Evolutionary conservation across 164 flowering plant species (phyloP), one percentile per base, ranked within the genome.

Genomic region (Taxillus chinensis): DNA sequence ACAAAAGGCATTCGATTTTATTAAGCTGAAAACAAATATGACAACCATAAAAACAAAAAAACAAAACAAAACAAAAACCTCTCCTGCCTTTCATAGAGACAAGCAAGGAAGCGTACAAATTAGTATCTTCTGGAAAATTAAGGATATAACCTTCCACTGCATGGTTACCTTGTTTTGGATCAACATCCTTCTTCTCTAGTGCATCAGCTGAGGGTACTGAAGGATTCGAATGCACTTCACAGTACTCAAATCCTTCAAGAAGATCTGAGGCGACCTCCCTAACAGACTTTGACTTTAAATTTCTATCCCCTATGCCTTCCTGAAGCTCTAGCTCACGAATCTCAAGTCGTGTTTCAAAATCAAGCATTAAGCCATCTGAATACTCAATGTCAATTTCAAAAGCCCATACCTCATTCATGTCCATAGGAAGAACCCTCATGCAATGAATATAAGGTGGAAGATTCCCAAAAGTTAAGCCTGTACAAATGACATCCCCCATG

Each of bases 371-470:
- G 48, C 90, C 95, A 72, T 96, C 97, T 69, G 79, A 70, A 77
- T 93, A 93, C 66, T 89, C 91, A 57, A 90, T 50, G 67, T 93
- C 99, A 59, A 87, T 62, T 71, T 93, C 99, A 50, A 87, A 65
- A 48, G 95, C 86, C 86, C 89, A 89, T 27, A 83, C 76, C 64
- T 84, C 97, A 77, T 82, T 84, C 84, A 81, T 78, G 71, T 90
- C 90, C 45, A 75, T 70, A 4, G 97, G 90, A 74, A 90, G 85
- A 75, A 84, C 83, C 76, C 89, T 86, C 79, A 87, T 87, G 54
- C 76, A 70, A 68, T 78, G 89, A 55, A 93, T 80, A 69, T 80
- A 78, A 41, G 99, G 99, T 39, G 99, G 93, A 39, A 87, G 78
- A 66, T 69, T 79, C 61, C 99, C 99, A 70, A 66, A 66, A 63